phyloP scores from a whole-genome alignment of 768 basidiomycete genomes.

The Roridomyces roridus region DNA sequence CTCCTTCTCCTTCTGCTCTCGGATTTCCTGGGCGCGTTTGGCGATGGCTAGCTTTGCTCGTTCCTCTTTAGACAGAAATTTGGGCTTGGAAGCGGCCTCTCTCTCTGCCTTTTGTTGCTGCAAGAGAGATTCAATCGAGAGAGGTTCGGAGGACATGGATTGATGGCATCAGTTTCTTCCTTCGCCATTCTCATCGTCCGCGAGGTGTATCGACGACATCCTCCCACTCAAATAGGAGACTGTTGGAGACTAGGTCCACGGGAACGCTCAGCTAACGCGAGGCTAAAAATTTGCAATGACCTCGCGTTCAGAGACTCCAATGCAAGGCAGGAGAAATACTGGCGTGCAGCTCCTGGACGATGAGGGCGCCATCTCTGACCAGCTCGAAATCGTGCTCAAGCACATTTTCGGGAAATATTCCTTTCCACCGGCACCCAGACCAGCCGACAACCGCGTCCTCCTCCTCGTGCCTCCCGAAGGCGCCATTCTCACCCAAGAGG shows the following conservation, averaged over 20 bases:
- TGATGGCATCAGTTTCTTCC: too few relatives aligned
- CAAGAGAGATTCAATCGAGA: constrained; percentile 88
- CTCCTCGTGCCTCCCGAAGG: constrained; percentile 56
- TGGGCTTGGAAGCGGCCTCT: constrained; percentile 94
- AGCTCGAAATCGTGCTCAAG: constrained; percentile 74
- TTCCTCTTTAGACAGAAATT: constrained; percentile 92
- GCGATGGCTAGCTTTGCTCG: constrained; percentile 88
- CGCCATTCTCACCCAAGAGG: constrained; percentile 64
- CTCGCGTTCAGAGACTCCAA: constrained; percentile 38
- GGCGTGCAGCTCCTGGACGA: constrained; percentile 68
- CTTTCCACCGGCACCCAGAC: constrained; percentile 45
- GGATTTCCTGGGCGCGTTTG: constrained; percentile 85
- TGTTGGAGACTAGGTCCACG: too few relatives aligned
- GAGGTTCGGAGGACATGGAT: constrained; percentile 72
- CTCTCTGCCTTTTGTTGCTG: constrained; percentile 89
- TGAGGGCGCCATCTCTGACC: constrained; percentile 69
- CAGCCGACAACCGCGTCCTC: constrained; percentile 36
- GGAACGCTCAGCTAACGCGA: too few relatives aligned
- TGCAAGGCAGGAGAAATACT: constrained; percentile 63
- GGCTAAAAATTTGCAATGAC: background rate
- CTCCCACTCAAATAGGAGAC: too few relatives aligned
- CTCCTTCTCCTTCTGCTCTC: constrained; percentile 69
- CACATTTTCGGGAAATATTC: constrained; percentile 73
- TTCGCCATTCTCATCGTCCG: background rate
- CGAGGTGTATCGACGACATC: too few relatives aligned